Conservation (phyloP, 768 basidiomycete genomes). For the Hebeloma cylindrosporum region DNA sequence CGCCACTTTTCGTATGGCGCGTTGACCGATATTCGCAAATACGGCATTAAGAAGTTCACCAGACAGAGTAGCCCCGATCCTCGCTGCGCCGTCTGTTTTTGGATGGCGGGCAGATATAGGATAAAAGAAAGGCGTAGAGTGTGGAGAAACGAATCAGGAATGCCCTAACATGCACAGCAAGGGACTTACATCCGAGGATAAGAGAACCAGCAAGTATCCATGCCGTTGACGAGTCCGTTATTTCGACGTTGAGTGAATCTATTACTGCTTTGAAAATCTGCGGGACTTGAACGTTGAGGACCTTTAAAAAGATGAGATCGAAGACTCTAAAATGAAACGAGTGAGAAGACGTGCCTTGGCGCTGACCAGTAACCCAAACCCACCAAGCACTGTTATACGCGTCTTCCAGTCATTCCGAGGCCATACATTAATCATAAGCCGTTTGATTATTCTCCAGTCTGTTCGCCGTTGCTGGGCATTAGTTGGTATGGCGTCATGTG, state of each 20-base stretch:
- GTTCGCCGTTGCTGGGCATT: slow-evolving; percentile 57
- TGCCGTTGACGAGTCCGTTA: slow-evolving; percentile 72
- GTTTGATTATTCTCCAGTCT: slow-evolving; percentile 87
- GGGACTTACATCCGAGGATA: slow-evolving; percentile 89
- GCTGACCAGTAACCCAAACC: slow-evolving; percentile 73
- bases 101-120: too few species aligned
- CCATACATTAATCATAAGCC: slow-evolving; percentile 90
- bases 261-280: slow-evolving; percentile 91
- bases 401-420: slow-evolving; percentile 83
- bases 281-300: slow-evolving; percentile 98
- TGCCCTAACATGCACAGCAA: neutral
- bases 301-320: slow-evolving; percentile 38
- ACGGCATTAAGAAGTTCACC: slow-evolving; percentile 93
- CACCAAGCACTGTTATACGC: slow-evolving; percentile 77
- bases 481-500: slow-evolving; percentile 26
- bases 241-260: slow-evolving; percentile 83
- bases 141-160: neutral
- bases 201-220: slow-evolving; percentile 92
- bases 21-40: slow-evolving; percentile 94
- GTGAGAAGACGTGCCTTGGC: slow-evolving; percentile 69
- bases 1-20: slow-evolving; percentile 92
- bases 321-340: slow-evolving; percentile 3
- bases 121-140: neutral
- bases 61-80: slow-evolving; percentile 87
- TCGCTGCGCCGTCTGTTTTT: slow-evolving; percentile 88